phyloP scores from a whole-genome alignment of 2,329 filamentous ascomycete genomes.

The Bipolaris gigantea region DNA sequence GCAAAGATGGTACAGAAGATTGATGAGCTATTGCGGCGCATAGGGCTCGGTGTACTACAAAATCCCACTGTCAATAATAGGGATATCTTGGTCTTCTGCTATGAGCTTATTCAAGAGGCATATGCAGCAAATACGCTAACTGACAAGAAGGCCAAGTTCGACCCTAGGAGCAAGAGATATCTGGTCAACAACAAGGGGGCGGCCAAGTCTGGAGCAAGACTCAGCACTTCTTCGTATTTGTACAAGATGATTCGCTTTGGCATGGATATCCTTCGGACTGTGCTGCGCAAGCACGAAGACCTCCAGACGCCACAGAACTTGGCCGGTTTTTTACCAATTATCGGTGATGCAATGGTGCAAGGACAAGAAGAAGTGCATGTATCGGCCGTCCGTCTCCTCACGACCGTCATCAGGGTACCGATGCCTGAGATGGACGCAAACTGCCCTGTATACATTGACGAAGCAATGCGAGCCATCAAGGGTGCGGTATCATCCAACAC shows the following conservation, averaged over 20 bases:
- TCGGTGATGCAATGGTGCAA: constrained; percentile 82
- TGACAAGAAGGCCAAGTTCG: constrained; percentile 31
- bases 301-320: constrained; percentile 80
- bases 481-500: constrained; percentile 75
- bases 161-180: constrained; percentile 65
- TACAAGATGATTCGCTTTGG: constrained; percentile 89
- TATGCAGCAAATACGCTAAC: constrained; percentile 65
- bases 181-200: constrained; percentile 75
- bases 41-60: constrained; percentile 78
- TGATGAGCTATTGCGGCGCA: constrained; percentile 81
- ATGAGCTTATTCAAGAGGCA: constrained; percentile 86
- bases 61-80: constrained; percentile 78
- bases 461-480: constrained; percentile 81
- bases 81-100: constrained; percentile 90
- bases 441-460: constrained; percentile 77
- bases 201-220: constrained; percentile 71
- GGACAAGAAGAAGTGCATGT: constrained; percentile 92
- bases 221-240: constrained; percentile 74
- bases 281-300: constrained; percentile 82
- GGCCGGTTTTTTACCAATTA: constrained; percentile 80
- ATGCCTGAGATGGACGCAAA: constrained; percentile 70
- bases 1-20: constrained; percentile 84
- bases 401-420: constrained; percentile 81
- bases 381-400: constrained; percentile 81
- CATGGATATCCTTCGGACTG: constrained; percentile 79